Evolutionary conservation across 768 basidiomycete genomes (phyloP), one percentile per base, ranked within the genome.

Genomic region (Mycena alexandri): DNA sequence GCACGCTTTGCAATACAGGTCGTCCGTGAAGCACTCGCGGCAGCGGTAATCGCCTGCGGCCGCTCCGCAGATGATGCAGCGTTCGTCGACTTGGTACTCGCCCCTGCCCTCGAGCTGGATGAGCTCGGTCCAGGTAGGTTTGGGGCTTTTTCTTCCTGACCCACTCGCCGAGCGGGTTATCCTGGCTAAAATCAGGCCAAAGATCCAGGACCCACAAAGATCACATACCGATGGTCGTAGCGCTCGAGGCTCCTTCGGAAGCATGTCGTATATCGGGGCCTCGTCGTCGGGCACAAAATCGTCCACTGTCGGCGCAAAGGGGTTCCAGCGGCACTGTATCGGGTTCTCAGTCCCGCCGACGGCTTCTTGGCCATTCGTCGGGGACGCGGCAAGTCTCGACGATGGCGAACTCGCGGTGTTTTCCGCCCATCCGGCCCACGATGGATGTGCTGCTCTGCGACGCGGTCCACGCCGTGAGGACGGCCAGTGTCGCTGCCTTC

Each of bases 1-100:
- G 50, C 72, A 73, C 16, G n/a, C 1, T 29, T 60, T 16, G 63
- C 72, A 73, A 24, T 61, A 67, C 17, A 71, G 21, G 19, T 63
- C 65, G 53, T 61, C 61, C 8, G 59, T 60, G 42, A 62, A 61
- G 48, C 69, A 72, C n/a, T 71, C 47, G 4, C 21, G 9, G 62
- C 71, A 72, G 9, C 69, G 69, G 60, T n/a, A 75, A 48, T 5
- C 33, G 4, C 43, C 51, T 17, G 41, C 2, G 5, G 52, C 33
- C 7, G 14, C 34, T 5, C 17, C 17, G 38, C 62, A 64, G 13
- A 11, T 16, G 22, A 57, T 64, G 34, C 62, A 64, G 29, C 6
- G 29, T 29, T 29, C 29, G 5, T 19, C 44, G 16, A 10, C 41
- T 14, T 24, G 17, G 33, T 64, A 57, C 2, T 46, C 53, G n/a